Conservation (phyloP, 768 basidiomycete genomes). For the Xerocomellus amylosporus region DNA sequence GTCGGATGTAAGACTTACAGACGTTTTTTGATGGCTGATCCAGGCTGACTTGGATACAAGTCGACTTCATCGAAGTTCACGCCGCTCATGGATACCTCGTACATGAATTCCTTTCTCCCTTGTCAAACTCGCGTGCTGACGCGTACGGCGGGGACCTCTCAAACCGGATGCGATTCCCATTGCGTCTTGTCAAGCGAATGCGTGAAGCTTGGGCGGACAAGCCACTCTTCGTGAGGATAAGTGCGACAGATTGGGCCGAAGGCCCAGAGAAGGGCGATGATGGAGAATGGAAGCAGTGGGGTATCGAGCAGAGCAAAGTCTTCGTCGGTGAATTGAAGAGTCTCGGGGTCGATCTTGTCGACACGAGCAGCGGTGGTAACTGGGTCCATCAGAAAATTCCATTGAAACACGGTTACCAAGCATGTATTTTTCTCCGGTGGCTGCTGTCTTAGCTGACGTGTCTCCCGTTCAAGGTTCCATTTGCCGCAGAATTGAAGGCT, state of each 20-base stretch:
- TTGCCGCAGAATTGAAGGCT: constrained; percentile 63
- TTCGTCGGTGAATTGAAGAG: constrained; percentile 54
- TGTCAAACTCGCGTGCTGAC: constrained; percentile 72
- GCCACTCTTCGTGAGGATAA: constrained; percentile 71
- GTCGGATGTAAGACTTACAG: constrained; percentile 52
- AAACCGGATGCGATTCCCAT: constrained; percentile 68
- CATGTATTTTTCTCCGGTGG: constrained; percentile 17
- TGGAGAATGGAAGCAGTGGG: constrained; percentile 67
- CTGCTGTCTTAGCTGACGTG: background rate
- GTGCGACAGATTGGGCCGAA: constrained; percentile 65
- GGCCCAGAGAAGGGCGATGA: constrained; percentile 51
- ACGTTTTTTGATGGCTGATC: background rate
- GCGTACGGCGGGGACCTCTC: constrained; percentile 69
- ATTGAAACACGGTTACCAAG: constrained; percentile 58
- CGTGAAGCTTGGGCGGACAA: constrained; percentile 58
- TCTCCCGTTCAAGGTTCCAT: constrained; percentile 48
- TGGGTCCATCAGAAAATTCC: constrained; percentile 58
- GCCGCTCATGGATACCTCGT: constrained; percentile 65
- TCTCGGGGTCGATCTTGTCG: constrained; percentile 73
- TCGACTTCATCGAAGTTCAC: constrained; percentile 73
- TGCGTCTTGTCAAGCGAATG: constrained; percentile 51
- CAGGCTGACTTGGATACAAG: constrained; percentile 32
- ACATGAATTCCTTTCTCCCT: constrained; percentile 66
- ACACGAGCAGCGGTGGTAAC: constrained; percentile 68
- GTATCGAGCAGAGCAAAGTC: constrained; percentile 70